Evolutionary conservation across 306 rosid species (phyloP).

Genomic region (Ormosia semicastrata): DNA sequence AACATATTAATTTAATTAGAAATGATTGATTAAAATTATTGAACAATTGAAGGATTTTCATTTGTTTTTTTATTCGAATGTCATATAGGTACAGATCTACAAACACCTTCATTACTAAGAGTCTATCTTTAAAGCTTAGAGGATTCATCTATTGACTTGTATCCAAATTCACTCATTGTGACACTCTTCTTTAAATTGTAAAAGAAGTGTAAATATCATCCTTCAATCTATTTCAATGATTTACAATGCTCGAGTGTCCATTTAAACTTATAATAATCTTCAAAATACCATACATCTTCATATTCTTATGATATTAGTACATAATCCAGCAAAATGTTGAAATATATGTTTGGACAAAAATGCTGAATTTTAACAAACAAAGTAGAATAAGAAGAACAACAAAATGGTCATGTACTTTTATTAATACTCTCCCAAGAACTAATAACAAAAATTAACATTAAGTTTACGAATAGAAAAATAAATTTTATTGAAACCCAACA

Average conservation of each 20-base stretch:
- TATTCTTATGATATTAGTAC: constrained; percentile 54
- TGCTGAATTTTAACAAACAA: too few species aligned
- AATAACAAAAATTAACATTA: too few species aligned
- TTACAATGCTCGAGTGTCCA: constrained; percentile 43
- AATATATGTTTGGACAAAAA: too few species aligned
- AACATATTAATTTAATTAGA: too few species aligned
- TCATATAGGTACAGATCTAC: constrained; percentile 38
- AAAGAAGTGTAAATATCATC: constrained; percentile 33
- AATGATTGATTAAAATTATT: too few species aligned
- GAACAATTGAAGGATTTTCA: too few species aligned
- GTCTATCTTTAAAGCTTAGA: constrained; percentile 48
- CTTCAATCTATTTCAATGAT: constrained; percentile 45
- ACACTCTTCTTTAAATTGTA: constrained; percentile 35
- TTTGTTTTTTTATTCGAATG: neutral
- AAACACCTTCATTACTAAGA: constrained; percentile 34
- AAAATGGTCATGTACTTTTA: too few species aligned
- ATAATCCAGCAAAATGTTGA: constrained; percentile 21
- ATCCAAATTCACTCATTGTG: neutral
- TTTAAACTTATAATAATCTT: constrained; percentile 47
- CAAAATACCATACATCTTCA: constrained; percentile 54
- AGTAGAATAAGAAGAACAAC: too few species aligned
- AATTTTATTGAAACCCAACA: too few species aligned
- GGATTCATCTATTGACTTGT: constrained; percentile 51
- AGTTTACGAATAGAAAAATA: too few species aligned
- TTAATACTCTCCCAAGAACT: too few species aligned